Conservation (phyloP, 1,139 yeast genomes). For the Yamadazyma mexicana region DNA sequence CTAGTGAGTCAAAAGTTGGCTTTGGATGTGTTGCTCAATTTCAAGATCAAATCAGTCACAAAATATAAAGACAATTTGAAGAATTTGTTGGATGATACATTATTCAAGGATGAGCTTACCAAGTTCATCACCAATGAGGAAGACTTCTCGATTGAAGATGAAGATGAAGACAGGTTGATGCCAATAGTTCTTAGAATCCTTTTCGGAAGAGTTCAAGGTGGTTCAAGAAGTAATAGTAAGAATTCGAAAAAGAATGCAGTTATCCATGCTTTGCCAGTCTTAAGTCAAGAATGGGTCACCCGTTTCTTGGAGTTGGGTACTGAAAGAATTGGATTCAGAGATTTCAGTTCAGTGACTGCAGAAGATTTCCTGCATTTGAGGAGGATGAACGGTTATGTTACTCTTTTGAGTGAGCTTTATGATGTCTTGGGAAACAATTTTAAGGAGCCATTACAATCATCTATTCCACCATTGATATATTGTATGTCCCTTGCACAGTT, state of each 20-base stretch:
- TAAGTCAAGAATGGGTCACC: slow-evolving; percentile 53
- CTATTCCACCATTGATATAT: slow-evolving; percentile 62
- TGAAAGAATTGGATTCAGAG: slow-evolving; percentile 49
- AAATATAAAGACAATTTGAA: slow-evolving; percentile 74
- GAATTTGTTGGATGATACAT: slow-evolving; percentile 77
- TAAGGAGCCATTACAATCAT: slow-evolving; percentile 46
- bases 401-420: slow-evolving; percentile 64
- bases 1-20: slow-evolving; percentile 71
- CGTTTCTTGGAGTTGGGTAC: slow-evolving; percentile 66
- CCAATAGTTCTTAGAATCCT: slow-evolving; percentile 76
- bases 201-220: slow-evolving; percentile 80
- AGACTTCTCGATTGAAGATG: slow-evolving; percentile 55
- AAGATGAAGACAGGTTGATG: slow-evolving; percentile 61
- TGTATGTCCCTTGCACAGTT: slow-evolving; percentile 57
- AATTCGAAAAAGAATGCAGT: slow-evolving; percentile 77
- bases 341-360: slow-evolving; percentile 27
- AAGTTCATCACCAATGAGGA: slow-evolving; percentile 56
- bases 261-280: slow-evolving; percentile 64
- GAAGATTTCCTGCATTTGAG: slow-evolving; percentile 34
- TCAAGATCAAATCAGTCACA: slow-evolving; percentile 54
- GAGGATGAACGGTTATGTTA: slow-evolving; percentile 69
- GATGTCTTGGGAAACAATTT: slow-evolving; percentile 63
- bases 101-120: slow-evolving; percentile 82
- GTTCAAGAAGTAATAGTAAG: slow-evolving; percentile 61
- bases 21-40: slow-evolving; percentile 67